Conservation (phyloP, 495 filamentous ascomycete species). For the Neurospora sp. region DNA sequence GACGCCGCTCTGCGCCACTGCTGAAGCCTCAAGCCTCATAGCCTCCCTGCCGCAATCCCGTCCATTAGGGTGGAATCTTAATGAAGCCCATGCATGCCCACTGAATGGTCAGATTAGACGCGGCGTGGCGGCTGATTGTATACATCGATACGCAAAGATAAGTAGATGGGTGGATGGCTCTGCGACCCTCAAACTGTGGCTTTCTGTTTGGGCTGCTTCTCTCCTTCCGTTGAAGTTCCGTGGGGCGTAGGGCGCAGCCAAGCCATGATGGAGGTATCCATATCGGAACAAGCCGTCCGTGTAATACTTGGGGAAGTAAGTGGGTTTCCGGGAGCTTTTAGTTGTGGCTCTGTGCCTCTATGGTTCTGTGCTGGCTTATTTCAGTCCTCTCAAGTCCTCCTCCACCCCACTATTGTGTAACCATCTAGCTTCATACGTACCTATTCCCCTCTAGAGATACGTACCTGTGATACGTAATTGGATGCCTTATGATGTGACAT, state of each 20-base stretch:
- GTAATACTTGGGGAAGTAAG: background rate
- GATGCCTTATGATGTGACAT: background rate
- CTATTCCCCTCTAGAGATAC: background rate
- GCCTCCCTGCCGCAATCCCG: background rate
- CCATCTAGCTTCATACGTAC: background rate
- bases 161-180: no score
- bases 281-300: background rate
- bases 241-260: background rate
- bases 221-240: background rate
- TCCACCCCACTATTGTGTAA: background rate
- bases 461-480: background rate
- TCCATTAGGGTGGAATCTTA: background rate
- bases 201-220: background rate
- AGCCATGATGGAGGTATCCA: background rate
- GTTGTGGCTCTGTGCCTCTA: background rate
- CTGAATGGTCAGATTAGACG: background rate
- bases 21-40: background rate
- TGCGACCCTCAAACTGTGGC: background rate
- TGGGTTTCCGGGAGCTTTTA: background rate
- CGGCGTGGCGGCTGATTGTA: background rate
- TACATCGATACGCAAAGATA: no score
- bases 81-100: background rate
- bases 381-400: background rate
- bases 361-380: background rate
- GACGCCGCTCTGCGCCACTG: background rate